These are phyloP conservation scores for Picochlorum sp. DNA, from an alignment of 139 green algal genomes.

Conservation along the genomic window DNA sequence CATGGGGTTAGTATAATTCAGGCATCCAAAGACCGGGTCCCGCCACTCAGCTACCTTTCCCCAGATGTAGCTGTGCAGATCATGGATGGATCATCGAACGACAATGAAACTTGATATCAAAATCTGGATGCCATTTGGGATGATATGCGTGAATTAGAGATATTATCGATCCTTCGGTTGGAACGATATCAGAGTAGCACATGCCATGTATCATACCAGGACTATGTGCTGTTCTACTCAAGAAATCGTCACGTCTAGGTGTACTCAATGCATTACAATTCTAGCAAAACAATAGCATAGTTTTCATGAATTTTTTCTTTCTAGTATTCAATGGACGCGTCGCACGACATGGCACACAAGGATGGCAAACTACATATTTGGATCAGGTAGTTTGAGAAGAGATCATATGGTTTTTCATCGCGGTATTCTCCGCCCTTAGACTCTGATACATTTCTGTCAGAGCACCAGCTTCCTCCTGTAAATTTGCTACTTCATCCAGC, in stretches of 20 bases:
- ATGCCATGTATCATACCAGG: background rate
- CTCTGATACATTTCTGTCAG: background rate
- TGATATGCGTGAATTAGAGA: background rate
- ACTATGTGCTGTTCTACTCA: background rate
- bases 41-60: slow-evolving; percentile 63
- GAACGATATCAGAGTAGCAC: slow-evolving; percentile 1
- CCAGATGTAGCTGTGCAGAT: slow-evolving; percentile 58
- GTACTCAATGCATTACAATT: too few species aligned
- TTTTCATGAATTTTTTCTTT: too few species aligned
- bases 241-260: too few species aligned
- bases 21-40: slow-evolving; percentile 33
- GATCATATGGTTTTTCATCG: background rate
- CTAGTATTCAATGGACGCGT: too few species aligned
- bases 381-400: too few species aligned
- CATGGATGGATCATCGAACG: slow-evolving; percentile 36
- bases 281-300: too few species aligned
- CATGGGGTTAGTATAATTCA: slow-evolving; percentile 62
- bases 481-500: background rate
- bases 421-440: background rate
- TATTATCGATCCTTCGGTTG: background rate
- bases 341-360: too few species aligned
- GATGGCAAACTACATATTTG: too few species aligned
- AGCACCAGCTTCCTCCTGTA: background rate
- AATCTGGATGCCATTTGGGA: slow-evolving; percentile 39
- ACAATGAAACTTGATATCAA: slow-evolving; percentile 58